A percentile compares a stretch with the other conserved stretches of the same genome.
Evolutionary conservation across 2,329 filamentous ascomycete species (phyloP).

Genomic region (Pestalotiopsis fici): DNA sequence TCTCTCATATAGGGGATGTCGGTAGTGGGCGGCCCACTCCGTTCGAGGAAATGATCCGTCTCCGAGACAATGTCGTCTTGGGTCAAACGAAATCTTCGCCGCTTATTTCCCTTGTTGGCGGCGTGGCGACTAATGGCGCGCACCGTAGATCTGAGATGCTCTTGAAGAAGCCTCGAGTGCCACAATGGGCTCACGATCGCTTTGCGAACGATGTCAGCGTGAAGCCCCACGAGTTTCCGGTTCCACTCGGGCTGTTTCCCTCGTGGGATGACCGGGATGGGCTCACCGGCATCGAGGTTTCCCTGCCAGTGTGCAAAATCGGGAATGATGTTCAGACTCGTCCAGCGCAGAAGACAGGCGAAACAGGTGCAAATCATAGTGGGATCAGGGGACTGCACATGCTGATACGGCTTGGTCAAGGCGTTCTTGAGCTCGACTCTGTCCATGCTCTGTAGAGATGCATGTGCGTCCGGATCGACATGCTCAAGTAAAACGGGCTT

Average conservation of each 20-base stretch:
- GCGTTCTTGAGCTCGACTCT: constrained; percentile 21
- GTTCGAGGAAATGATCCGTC: constrained; percentile 51
- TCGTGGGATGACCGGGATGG: constrained; percentile 52
- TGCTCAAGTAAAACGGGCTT: constrained; percentile 45
- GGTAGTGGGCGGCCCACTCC: constrained; percentile 49
- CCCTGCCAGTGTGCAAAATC: constrained; percentile 60
- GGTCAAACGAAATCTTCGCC: constrained; percentile 46
- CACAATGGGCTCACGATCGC: constrained; percentile 49
- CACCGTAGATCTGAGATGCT: constrained; percentile 47
- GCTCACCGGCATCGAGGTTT: constrained; percentile 49
- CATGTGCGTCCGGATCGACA: constrained; percentile 22
- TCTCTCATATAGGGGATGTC: constrained; percentile 58
- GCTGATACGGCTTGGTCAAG: constrained; percentile 52
- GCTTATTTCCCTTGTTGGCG: constrained; percentile 48
- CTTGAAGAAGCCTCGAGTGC: constrained; percentile 50
- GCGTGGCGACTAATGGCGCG: constrained; percentile 46
- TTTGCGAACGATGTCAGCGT: constrained; percentile 44
- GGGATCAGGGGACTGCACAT: constrained; percentile 48
- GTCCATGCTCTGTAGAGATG: constrained; percentile 14
- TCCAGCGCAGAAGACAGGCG: constrained; percentile 58
- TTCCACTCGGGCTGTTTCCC: constrained; percentile 54
- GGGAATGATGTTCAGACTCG: constrained; percentile 51
- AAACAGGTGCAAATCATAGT: constrained; percentile 56
- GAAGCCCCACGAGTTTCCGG: constrained; percentile 37
- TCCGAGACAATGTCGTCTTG: constrained; percentile 43